These are phyloP conservation scores for Lactuca sativa DNA, from an alignment of 129 eudicot genomes.

Conservation along the genomic window DNA sequence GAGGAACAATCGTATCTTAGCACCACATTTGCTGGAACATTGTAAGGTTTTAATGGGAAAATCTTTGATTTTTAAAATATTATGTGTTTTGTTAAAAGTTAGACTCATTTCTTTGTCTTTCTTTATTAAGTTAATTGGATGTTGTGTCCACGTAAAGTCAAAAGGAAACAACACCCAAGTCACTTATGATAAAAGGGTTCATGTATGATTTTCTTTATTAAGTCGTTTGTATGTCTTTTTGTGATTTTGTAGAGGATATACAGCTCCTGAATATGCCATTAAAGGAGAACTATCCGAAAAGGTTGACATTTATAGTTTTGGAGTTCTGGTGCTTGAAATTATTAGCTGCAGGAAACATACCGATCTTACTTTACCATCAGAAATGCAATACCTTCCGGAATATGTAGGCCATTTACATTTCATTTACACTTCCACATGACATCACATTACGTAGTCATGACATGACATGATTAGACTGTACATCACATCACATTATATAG, in stretches of 20 bases:
- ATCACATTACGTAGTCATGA: too few relatives aligned
- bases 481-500: too few relatives aligned
- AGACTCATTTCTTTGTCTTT: too few relatives aligned
- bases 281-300: slow-evolving; percentile 74
- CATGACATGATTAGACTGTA: too few relatives aligned
- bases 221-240: background rate
- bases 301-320: slow-evolving; percentile 69
- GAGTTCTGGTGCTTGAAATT: slow-evolving; percentile 67
- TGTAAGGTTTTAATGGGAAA: slow-evolving; percentile 32
- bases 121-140: too few relatives aligned
- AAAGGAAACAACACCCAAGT: too few relatives aligned
- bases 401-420: slow-evolving; percentile 40
- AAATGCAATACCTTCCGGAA: slow-evolving; percentile 74
- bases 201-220: background rate
- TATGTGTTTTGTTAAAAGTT: too few relatives aligned
- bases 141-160: background rate
- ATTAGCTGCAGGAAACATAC: slow-evolving; percentile 61
- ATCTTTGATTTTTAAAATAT: too few relatives aligned
- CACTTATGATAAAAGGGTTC: too few relatives aligned
- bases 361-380: slow-evolving; percentile 61
- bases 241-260: slow-evolving; percentile 59
- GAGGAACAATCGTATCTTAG: slow-evolving; percentile 72
- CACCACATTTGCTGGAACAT: slow-evolving; percentile 66
- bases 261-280: slow-evolving; percentile 74
- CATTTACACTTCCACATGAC: background rate